phyloP scores from a whole-genome alignment of 1,139 yeast genomes.

The Dujonia santamariae region DNA sequence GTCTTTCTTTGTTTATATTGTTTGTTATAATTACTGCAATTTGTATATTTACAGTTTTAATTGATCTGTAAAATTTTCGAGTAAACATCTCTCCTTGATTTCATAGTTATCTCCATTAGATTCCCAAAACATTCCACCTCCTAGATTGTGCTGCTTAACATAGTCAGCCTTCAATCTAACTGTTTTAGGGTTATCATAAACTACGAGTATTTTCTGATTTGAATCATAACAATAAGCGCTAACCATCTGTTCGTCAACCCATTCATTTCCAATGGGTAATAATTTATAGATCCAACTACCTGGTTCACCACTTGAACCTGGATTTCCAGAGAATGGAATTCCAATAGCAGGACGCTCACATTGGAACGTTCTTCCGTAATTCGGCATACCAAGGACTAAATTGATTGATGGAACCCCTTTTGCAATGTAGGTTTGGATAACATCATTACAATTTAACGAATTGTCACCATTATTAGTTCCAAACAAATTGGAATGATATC shows the following conservation, averaged over 20 bases:
- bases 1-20: neutral
- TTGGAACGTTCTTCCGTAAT: conserved; percentile 75
- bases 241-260: conserved; percentile 50
- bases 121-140: conserved; percentile 97
- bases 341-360: conserved; percentile 38
- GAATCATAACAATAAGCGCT: conserved; percentile 57
- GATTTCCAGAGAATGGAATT: conserved; percentile 42
- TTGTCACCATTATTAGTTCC: conserved; percentile 36
- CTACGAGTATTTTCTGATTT: conserved; percentile 39
- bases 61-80: conserved; percentile 39
- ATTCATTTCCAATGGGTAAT: conserved; percentile 47
- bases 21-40: conserved; percentile 5
- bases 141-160: conserved; percentile 46
- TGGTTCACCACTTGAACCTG: conserved; percentile 37
- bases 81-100: conserved; percentile 31
- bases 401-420: conserved; percentile 48
- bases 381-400: conserved; percentile 83
- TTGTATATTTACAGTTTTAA: conserved; percentile 13
- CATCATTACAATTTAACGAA: conserved; percentile 44
- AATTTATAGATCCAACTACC: conserved; percentile 57
- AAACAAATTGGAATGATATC: conserved; percentile 71
- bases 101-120: conserved; percentile 63
- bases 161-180: conserved; percentile 59
- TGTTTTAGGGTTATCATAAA: conserved; percentile 64
- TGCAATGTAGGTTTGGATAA: conserved; percentile 42